Base-by-base conservation (phyloP, 2,329 filamentous ascomycete genomes). In the Aspergillus sp. region DNA sequence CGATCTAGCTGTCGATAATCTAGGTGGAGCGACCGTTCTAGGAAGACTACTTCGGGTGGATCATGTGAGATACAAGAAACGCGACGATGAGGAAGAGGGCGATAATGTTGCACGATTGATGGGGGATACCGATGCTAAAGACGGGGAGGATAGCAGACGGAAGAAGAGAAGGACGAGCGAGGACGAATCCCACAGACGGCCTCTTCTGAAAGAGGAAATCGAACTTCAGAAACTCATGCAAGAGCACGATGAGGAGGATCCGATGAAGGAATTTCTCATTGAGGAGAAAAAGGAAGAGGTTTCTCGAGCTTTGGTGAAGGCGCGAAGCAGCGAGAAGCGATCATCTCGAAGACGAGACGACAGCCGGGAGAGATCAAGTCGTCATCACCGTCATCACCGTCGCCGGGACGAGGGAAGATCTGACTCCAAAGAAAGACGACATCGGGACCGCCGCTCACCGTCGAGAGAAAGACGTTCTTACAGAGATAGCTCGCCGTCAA, bases 1-100 rank as follows among this genome's bases (percentile, higher is more conserved):
- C 49, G 91, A 97, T 67, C 73, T 98, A 34, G 93, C 94, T 0
- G 94, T 98, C 7, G 93, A 98, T 69, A 98, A 98, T 65, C 72
- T 98, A 5, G 87, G 90, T 33, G 93, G 93, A 29, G 85, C 90
- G 7, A 86, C 83, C 28, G 83, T 98, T 12, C 75, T 88, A 62
- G 90, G 90, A 2, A 78, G 90, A 34, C 69, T 91, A 45, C 69
- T 98, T 34, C 81, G 86, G 47, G 93, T 98, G 9, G 93, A 98
- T 64, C 93, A 98, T 68, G 88, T 90, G 27, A 76, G 90, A 42
- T 98, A 98, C 69, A 94, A 95, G 73, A 76, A 81, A 37, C 85
- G 85, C 53, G 91, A 96, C 43, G 89, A 91, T 41, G 72, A 74
- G 42, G 70, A 72, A 30, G 72, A 72, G 38, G 71, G 68, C 35